These are phyloP conservation scores for Apiospora koreana DNA, from an alignment of 2,329 filamentous ascomycete genomes.

Conservation along the genomic window DNA sequence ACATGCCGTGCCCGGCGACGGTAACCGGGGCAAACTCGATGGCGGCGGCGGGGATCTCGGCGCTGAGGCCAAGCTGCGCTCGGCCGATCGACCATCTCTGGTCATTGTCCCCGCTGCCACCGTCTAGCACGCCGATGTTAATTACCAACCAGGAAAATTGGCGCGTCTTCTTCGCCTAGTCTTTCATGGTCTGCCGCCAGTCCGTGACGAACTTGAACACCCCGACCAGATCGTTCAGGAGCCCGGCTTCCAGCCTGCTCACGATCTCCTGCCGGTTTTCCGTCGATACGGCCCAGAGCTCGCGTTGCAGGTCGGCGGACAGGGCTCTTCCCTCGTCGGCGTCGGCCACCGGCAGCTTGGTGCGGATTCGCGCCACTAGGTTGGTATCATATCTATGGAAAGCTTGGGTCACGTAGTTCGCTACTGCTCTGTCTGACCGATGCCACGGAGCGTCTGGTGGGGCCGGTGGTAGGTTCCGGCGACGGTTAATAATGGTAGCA, in stretches of 20 bases:
- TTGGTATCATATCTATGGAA: constrained; percentile 13
- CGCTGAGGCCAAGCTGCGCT: constrained; percentile 22
- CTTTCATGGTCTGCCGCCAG: constrained; percentile 33
- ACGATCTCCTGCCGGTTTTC: constrained; percentile 29
- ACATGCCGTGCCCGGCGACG: constrained; percentile 21
- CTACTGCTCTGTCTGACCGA: constrained; percentile 20
- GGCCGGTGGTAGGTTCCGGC: constrained; percentile 20
- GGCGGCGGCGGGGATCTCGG: constrained; percentile 18
- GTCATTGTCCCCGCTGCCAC: neutral
- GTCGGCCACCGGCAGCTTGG: neutral
- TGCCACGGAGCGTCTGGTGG: constrained; percentile 13
- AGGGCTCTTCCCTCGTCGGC: neutral
- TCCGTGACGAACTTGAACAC: constrained; percentile 36
- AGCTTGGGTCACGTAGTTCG: constrained; percentile 22
- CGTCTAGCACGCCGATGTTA: constrained; percentile 34
- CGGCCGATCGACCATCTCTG: constrained; percentile 20
- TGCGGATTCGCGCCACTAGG: neutral
- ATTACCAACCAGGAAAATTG: constrained; percentile 36
- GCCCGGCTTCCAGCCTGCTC: constrained; percentile 25
- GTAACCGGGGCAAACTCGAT: constrained; percentile 17
- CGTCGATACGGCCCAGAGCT: constrained; percentile 24
- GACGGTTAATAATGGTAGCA: constrained; percentile 19
- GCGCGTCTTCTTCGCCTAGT: constrained; percentile 29
- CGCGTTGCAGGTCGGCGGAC: constrained; percentile 14
- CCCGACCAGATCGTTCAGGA: constrained; percentile 34